Conservation (phyloP, 1,284 basidiomycete species). For the Schizophyllum commune region DNA sequence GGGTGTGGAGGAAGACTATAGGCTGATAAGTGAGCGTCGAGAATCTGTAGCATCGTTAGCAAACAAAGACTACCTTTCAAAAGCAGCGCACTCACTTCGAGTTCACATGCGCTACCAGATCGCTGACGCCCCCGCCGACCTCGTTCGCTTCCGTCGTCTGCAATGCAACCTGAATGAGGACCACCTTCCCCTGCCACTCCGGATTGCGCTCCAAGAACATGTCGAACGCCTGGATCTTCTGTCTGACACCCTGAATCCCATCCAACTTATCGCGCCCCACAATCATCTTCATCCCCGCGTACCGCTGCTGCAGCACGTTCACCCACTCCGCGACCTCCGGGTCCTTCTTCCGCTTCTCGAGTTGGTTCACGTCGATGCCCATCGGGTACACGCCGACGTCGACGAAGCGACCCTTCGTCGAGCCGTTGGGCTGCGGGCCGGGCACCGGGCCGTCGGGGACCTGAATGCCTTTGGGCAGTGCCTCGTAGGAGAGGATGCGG, state of each 20-base stretch:
- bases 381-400: slow-evolving; percentile 85
- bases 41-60: slow-evolving; percentile 27
- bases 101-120: slow-evolving; percentile 77
- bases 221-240: slow-evolving; percentile 82
- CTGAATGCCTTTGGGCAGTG: slow-evolving; percentile 79
- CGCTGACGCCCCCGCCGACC: slow-evolving; percentile 53
- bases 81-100: slow-evolving; percentile 45
- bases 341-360: slow-evolving; percentile 68
- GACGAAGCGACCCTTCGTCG: slow-evolving; percentile 44
- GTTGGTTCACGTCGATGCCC: slow-evolving; percentile 75
- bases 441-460: slow-evolving; percentile 23
- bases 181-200: slow-evolving; percentile 71
- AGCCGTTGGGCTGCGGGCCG: slow-evolving; percentile 21
- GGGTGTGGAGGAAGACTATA: slow-evolving; percentile 81
- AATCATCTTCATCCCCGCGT: slow-evolving; percentile 77
- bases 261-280: slow-evolving; percentile 88
- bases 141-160: slow-evolving; percentile 78
- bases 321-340: slow-evolving; percentile 82
- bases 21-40: slow-evolving; percentile 83
- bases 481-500: slow-evolving; percentile 72
- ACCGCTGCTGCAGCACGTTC: slow-evolving; percentile 65
- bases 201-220: slow-evolving; percentile 75
- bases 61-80: neutral
- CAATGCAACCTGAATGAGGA: slow-evolving; percentile 82
- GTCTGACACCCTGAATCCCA: slow-evolving; percentile 76